Conservation (phyloP, 768 basidiomycete genomes). For the Tricholoma terreum region DNA sequence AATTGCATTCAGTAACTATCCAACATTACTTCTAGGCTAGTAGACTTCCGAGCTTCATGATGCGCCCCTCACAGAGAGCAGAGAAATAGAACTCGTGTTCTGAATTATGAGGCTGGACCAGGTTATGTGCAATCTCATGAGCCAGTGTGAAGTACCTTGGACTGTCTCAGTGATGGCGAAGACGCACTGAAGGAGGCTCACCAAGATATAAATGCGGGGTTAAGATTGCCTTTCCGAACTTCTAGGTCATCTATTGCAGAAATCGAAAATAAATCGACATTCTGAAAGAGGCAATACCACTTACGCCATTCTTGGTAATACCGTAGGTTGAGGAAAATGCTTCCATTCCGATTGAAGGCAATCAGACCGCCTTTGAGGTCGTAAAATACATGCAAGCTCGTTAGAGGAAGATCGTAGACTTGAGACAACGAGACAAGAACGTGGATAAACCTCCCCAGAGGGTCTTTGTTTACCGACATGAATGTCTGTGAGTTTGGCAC, state of each 20-base stretch:
- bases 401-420: slow-evolving; percentile 71
- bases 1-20: background rate
- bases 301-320: slow-evolving; percentile 87
- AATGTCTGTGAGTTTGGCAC: slow-evolving; percentile 49
- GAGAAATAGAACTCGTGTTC: slow-evolving; percentile 96
- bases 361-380: slow-evolving; percentile 79
- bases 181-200: slow-evolving; percentile 25
- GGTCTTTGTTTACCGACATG: slow-evolving; percentile 49
- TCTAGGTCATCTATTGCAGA: slow-evolving; percentile 60
- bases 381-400: slow-evolving; percentile 83
- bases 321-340: slow-evolving; percentile 84
- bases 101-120: slow-evolving; percentile 83
- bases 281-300: slow-evolving; percentile 19
- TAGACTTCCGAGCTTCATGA: slow-evolving; percentile 39
- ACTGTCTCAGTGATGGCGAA: background rate
- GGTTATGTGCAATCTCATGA: slow-evolving; percentile 91
- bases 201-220: slow-evolving; percentile 81
- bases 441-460: slow-evolving; percentile 69
- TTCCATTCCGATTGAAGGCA: slow-evolving; percentile 90
- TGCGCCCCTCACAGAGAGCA: slow-evolving; percentile 74
- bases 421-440: slow-evolving; percentile 62
- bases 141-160: slow-evolving; percentile 86
- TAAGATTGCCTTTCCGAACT: slow-evolving; percentile 49
- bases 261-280: background rate
- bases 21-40: slow-evolving; percentile 12